Percentiles rank a stretch among this genome's conserved stretches.
Evolutionary conservation across 225 moss, liverwort and hornwort species (phyloP).

Genomic region (Pseudoscleropodium purum): DNA sequence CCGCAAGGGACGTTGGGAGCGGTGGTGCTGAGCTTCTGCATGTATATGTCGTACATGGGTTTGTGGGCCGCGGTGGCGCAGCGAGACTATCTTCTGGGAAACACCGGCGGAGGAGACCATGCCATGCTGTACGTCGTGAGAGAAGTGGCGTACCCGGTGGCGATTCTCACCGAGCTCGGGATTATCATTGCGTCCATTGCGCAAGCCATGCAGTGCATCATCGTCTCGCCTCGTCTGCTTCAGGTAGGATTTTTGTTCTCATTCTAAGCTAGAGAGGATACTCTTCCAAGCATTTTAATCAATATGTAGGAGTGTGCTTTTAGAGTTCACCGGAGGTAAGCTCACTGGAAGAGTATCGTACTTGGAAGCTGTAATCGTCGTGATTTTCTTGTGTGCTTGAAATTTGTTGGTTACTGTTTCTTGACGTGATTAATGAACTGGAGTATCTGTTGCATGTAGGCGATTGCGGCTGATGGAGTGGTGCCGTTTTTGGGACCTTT

Average conservation of each 20-base stretch:
- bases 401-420: not conserved
- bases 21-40: slow-evolving; percentile 63
- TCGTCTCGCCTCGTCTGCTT: slow-evolving; percentile 82
- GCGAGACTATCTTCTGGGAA: slow-evolving; percentile 74
- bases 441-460: slow-evolving; percentile 40
- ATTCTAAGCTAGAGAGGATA: not conserved
- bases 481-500: slow-evolving; percentile 68
- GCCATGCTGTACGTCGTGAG: slow-evolving; percentile 59
- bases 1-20: slow-evolving; percentile 88
- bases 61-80: slow-evolving; percentile 90
- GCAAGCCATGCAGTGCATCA: slow-evolving; percentile 95
- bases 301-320: not conserved
- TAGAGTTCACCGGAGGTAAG: not conserved
- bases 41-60: slow-evolving; percentile 94
- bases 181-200: slow-evolving; percentile 82
- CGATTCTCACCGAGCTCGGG: slow-evolving; percentile 87
- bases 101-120: slow-evolving; percentile 38
- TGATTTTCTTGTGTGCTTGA: not conserved
- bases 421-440: not conserved
- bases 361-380: not conserved
- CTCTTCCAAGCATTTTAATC: not conserved
- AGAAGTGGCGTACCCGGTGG: slow-evolving; percentile 70
- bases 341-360: not conserved
- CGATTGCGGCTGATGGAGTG: slow-evolving; percentile 91
- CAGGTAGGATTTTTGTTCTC: slow-evolving; percentile 37